Base-by-base conservation (phyloP, 2,329 filamentous ascomycete genomes). In the Arthroderma sp. region DNA sequence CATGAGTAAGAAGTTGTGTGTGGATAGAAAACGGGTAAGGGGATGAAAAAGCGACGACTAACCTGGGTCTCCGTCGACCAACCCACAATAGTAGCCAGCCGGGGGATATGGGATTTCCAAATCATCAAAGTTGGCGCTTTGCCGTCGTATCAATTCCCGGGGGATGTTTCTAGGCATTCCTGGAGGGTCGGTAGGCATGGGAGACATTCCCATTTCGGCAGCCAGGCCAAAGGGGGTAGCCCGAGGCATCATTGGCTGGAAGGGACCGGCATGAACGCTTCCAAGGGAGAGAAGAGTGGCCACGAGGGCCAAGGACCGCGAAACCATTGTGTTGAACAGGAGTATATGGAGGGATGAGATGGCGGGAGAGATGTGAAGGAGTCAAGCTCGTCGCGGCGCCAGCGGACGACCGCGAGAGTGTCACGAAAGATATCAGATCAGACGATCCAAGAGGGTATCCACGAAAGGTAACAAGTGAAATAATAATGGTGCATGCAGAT, bases 41-140 rank as follows among this genome's bases (percentile, higher is more conserved):
- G 15, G 15, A 22, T 6, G n/a, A 34, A 33, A 9, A n/a, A 22
- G 37, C 10, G 34, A 22, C 10, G 7, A 53, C 51, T 38, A 9
- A 53, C 51, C 46, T 43, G 50, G 40, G 33, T 53, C 46, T n/a
- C 48, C 40, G 27, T 48, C 34, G 8, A 53, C 51, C 30, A 53
- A 22, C 43, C 51, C 51, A 37, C 51, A 53, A 32, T 51, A 51
- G 22, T 46, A 53, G 10, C 45, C 47, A 28, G 47, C 49, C 31
- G 51, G 43, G 34, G 51, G 51, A 7, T 46, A 48, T 8, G 46
- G 45, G 22, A 50, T 44, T n/a, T 29, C 11, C 15, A 45, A 31
- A n/a, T 38, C 43, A 28, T 9, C 11, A 10, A 29, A 30, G 8
- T 28, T 10, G n/a, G 9, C 42, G 6, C 7, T 15, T 29, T 47